phyloP scores from a whole-genome alignment of 768 basidiomycete genomes.

The Pleurotus salmoneostramineus region DNA sequence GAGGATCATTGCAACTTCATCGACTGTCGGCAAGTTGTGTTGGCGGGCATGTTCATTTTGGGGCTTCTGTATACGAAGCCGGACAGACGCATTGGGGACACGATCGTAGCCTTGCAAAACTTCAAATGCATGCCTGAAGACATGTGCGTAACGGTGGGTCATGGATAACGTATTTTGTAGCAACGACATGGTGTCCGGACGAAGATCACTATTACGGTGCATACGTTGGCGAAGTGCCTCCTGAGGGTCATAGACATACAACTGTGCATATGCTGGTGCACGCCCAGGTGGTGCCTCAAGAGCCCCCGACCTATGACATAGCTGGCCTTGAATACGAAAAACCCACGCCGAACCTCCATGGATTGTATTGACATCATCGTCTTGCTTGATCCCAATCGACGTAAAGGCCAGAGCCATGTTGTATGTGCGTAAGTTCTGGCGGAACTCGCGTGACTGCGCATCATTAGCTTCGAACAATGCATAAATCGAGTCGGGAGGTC shows the following conservation, averaged over 20 bases:
- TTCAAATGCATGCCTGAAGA: constrained; percentile 29
- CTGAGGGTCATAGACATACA: constrained; percentile 34
- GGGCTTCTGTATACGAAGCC: not conserved
- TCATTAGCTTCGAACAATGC: constrained; percentile 7
- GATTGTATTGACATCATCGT: constrained; percentile 17
- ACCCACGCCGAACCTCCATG: constrained; percentile 22
- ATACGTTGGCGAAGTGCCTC: constrained; percentile 18
- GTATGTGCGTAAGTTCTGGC: constrained; percentile 27
- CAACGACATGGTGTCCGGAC: constrained; percentile 13
- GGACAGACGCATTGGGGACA: not conserved
- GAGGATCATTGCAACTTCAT: constrained; percentile 35
- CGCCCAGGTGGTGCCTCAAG: constrained; percentile 20
- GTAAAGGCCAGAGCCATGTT: constrained; percentile 33
- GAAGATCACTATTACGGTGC: constrained; percentile 13
- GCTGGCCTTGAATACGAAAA: constrained; percentile 23
- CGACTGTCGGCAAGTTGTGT: constrained; percentile 34
- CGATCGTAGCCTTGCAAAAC: constrained; percentile 19
- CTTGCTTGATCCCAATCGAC: constrained; percentile 22
- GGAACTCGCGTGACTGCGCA: constrained; percentile 20
- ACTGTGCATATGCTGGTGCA: constrained; percentile 27
- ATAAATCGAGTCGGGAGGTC: constrained; percentile 8
- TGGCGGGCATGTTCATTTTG: constrained; percentile 24
- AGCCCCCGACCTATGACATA: constrained; percentile 28
- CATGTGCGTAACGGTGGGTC: constrained; percentile 20
- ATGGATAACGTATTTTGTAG: constrained; percentile 21